Percentiles rank a stretch among this genome's conserved stretches.
phyloP scores from a whole-genome alignment of 495 filamentous ascomycete species.

The Rostrohypoxylon terebratum region DNA sequence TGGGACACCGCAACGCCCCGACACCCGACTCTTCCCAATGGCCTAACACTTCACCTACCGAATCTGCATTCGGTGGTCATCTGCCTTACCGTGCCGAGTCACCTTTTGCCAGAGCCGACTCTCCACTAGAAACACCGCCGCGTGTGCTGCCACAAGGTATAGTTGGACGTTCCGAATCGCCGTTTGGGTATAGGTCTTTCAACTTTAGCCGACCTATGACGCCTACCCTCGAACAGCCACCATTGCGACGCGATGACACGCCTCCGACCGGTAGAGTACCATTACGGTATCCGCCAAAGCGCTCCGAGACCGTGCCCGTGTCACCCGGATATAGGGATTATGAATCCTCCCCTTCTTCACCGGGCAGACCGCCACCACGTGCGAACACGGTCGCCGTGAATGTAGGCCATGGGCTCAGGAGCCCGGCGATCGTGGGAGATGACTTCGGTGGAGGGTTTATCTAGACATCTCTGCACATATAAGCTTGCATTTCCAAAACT shows the following conservation, averaged over 20 bases:
- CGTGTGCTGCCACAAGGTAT: slow-evolving; percentile 27
- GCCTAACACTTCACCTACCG: slow-evolving; percentile 43
- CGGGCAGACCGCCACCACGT: slow-evolving; percentile 25
- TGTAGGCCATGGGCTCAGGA: slow-evolving; percentile 25
- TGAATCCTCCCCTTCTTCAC: slow-evolving; percentile 20
- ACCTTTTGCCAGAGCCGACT: slow-evolving; percentile 16
- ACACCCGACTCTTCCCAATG: slow-evolving; percentile 44
- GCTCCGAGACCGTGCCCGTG: slow-evolving; percentile 39
- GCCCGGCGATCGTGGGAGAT: slow-evolving; percentile 33
- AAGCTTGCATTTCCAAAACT: not conserved
- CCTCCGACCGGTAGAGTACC: not conserved
- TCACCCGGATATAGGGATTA: slow-evolving; percentile 25
- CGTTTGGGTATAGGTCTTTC: slow-evolving; percentile 43
- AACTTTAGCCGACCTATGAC: slow-evolving; percentile 47
- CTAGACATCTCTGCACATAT: slow-evolving; percentile 7
- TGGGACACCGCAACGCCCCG: slow-evolving; percentile 39
- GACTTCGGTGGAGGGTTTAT: slow-evolving; percentile 41
- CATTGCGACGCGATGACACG: slow-evolving; percentile 18
- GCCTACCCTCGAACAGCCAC: slow-evolving; percentile 26
- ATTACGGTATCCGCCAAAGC: slow-evolving; percentile 14
- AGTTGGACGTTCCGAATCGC: slow-evolving; percentile 34
- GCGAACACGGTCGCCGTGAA: slow-evolving; percentile 25
- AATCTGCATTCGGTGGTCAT: slow-evolving; percentile 31
- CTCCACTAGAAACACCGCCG: slow-evolving; percentile 29
- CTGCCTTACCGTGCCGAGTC: slow-evolving; percentile 26